These are phyloP conservation scores for Colletotrichum falcatum DNA, from an alignment of 2,329 filamentous ascomycete species.

Conservation along the genomic window DNA sequence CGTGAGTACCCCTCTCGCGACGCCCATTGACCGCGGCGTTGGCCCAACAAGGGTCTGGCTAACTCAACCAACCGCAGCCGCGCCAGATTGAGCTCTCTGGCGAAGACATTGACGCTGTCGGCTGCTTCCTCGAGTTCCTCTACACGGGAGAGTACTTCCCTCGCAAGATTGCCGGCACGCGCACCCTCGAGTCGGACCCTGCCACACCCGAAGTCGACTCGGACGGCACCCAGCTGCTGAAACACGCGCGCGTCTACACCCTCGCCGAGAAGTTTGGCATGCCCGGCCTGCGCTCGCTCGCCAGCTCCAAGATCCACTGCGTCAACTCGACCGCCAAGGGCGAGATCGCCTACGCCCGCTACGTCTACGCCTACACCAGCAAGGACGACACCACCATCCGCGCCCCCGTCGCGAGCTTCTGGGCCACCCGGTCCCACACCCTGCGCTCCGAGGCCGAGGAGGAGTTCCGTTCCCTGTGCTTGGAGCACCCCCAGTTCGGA, in stretches of 20 bases:
- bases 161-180: constrained; percentile 70
- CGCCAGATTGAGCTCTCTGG: constrained; percentile 76
- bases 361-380: constrained; percentile 83
- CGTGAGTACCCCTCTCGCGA: constrained; percentile 62
- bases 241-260: constrained; percentile 91
- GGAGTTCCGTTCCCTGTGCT: constrained; percentile 85
- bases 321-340: constrained; percentile 88
- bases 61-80: constrained; percentile 51
- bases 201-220: constrained; percentile 76
- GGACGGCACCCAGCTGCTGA: constrained; percentile 84
- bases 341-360: constrained; percentile 92
- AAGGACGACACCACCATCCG: constrained; percentile 79
- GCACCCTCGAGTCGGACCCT: constrained; percentile 77
- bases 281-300: constrained; percentile 76
- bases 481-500: constrained; percentile 91
- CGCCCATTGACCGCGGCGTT: not conserved
- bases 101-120: constrained; percentile 79
- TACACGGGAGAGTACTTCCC: constrained; percentile 93
- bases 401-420: constrained; percentile 88
- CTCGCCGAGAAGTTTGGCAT: constrained; percentile 84
- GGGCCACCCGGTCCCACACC: constrained; percentile 84
- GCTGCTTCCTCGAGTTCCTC: constrained; percentile 84
- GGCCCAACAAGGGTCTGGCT: not conserved
- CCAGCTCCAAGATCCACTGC: constrained; percentile 91
- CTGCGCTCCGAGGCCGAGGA: constrained; percentile 87